Base-by-base conservation (phyloP, 1,284 basidiomycete genomes). In the Ustilago tritici region DNA sequence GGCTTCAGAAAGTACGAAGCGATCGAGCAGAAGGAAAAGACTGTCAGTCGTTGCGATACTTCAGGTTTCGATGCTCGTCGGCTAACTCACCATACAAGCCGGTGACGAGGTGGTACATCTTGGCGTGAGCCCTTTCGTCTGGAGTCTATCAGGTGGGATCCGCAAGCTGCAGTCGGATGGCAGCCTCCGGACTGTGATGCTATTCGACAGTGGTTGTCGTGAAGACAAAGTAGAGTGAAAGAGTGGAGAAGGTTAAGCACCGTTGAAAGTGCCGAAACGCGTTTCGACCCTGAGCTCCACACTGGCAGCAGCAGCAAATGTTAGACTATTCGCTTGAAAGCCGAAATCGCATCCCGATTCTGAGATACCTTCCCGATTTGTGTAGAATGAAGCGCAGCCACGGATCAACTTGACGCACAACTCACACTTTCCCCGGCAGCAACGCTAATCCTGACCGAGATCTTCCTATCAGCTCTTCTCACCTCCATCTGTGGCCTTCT, bases 21-120 rank as follows among this genome's bases (percentile, higher is more conserved):
- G 60, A 15, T 15, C 31, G 32, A 15, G 14, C 15, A 46, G 34
- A 23, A 40, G 35, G 19, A 38, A 49, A 19, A 49, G 23, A 8
- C 8, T 28, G 4, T 23, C 8, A 31, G 19, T 23, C 15, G 31
- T 50, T 31, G 8, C 23, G 8, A n/a, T 50, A 14, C 9, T 23
- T 10, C 7, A 31, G 28, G 6, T 9, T n/a, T 31, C 23, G 28
- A 57, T 12, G 15, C 19, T 17, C 12, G 14, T n/a, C 2, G 17
- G 31, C 46, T 31, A 40, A 38, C 68, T 32, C 43, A 63, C 67
- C 67, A 41, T 77, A 77, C 43, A 77, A 43, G 31, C 70, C 70
- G 19, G 66, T 67, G 49, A 77, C 55, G 50, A 77, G 70, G 40
- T 77, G 75, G 35, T 77, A 77, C 75, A 77, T 77, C 14, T 38